Conservation (phyloP, 495 filamentous ascomycete genomes). For the Cryomyces minteri region DNA sequence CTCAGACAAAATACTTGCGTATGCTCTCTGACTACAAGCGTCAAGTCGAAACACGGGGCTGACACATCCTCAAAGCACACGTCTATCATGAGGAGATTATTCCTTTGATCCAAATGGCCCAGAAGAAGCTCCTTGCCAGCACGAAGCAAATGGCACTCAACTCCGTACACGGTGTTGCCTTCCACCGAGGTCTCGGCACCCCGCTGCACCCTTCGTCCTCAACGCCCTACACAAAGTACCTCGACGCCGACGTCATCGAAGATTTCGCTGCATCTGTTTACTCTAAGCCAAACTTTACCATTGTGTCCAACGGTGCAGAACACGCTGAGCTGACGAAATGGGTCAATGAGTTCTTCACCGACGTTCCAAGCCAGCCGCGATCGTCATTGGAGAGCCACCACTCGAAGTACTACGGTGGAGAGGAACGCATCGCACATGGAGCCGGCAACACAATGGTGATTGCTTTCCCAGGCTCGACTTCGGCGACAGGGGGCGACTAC, state of each 20-base stretch:
- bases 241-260: constrained; percentile 49
- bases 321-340: constrained; percentile 67
- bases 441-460: constrained; percentile 63
- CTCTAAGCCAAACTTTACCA: constrained; percentile 71
- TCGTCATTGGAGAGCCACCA: constrained; percentile 21
- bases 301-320: constrained; percentile 75
- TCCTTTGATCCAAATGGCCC: constrained; percentile 48
- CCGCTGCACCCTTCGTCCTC: constrained; percentile 50
- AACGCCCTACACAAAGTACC: constrained; percentile 55
- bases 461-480: constrained; percentile 78
- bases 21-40: constrained; percentile 4
- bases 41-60: constrained; percentile 1
- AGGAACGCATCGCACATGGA: constrained; percentile 70
- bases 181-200: constrained; percentile 81
- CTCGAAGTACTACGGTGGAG: constrained; percentile 82
- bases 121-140: constrained; percentile 45
- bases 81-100: constrained; percentile 77
- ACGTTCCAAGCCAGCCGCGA: constrained; percentile 24
- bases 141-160: constrained; percentile 60
- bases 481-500: constrained; percentile 48
- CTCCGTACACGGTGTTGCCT: constrained; percentile 73
- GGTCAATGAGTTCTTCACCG: constrained; percentile 76
- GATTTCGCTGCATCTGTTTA: constrained; percentile 61
- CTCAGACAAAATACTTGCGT: constrained; percentile 54
- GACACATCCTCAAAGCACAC: constrained; percentile 37